phyloP scores from a whole-genome alignment of 2,329 filamentous ascomycete species.

The Diplodia sapinea region DNA sequence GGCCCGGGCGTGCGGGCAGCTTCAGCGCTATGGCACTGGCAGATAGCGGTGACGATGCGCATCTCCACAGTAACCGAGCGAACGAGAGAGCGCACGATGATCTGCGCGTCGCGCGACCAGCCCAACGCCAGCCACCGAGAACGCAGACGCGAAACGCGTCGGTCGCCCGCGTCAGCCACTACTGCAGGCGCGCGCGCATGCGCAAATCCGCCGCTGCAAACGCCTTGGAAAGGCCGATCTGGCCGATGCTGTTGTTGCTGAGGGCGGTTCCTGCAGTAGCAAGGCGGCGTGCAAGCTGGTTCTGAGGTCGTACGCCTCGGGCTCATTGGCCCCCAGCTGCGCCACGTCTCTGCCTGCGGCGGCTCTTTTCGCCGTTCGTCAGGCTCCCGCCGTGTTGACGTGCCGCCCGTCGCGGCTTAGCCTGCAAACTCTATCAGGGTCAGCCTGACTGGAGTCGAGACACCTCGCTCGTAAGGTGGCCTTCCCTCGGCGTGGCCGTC shows the following conservation, averaged over 20 bases:
- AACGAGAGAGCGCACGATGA: constrained; percentile 21
- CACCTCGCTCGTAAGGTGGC: constrained; percentile 7
- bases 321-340: constrained; percentile 14
- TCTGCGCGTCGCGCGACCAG: constrained; percentile 19
- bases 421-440: not conserved
- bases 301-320: not conserved
- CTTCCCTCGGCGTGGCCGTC: not conserved
- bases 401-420: constrained; percentile 11
- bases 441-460: constrained; percentile 5
- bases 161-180: not conserved
- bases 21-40: constrained; percentile 13
- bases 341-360: constrained; percentile 5
- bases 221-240: not conserved
- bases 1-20: constrained; percentile 11
- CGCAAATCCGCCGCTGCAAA: not conserved
- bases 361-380: constrained; percentile 12
- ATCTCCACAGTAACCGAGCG: constrained; percentile 31
- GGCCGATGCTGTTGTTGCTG: not conserved
- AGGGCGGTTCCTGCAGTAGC: constrained; percentile 20
- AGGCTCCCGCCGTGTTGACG: constrained; percentile 19
- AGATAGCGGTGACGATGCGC: constrained; percentile 30
- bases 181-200: not conserved
- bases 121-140: constrained; percentile 29
- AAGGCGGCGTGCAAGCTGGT: not conserved
- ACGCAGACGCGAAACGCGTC: constrained; percentile 7